These are phyloP conservation scores for Cadophora sp. DNA, from an alignment of 2,329 filamentous ascomycete genomes.

Conservation along the genomic window DNA sequence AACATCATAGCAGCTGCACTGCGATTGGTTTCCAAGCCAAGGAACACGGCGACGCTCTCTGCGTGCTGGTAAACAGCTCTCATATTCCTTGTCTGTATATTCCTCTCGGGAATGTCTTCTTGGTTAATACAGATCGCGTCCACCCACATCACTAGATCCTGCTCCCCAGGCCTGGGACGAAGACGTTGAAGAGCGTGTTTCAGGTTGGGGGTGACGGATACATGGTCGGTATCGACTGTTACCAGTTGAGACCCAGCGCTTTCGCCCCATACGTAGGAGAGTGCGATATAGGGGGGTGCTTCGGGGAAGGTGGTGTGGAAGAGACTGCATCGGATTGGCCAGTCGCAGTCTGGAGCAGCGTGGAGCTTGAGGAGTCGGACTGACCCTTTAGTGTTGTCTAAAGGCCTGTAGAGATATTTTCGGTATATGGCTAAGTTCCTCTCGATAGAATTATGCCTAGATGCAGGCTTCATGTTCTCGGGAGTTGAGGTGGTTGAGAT, in stretches of 20 bases:
- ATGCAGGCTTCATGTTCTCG: slow-evolving; percentile 7
- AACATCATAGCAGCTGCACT: slow-evolving; percentile 32
- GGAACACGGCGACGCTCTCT: slow-evolving; percentile 35
- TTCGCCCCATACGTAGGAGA: slow-evolving; percentile 41
- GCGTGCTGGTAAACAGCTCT: slow-evolving; percentile 38
- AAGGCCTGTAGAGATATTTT: slow-evolving; percentile 30
- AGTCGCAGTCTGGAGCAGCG: slow-evolving; percentile 25
- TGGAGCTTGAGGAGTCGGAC: slow-evolving; percentile 24
- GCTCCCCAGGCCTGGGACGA: slow-evolving; percentile 24
- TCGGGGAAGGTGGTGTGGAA: slow-evolving; percentile 33
- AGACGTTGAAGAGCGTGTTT: slow-evolving; percentile 35
- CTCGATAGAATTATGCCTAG: neutral
- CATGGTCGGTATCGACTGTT: slow-evolving; percentile 23
- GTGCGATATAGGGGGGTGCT: slow-evolving; percentile 37
- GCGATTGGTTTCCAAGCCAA: slow-evolving; percentile 29
- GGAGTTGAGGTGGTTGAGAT: neutral
- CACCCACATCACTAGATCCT: slow-evolving; percentile 36
- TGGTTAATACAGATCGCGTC: slow-evolving; percentile 42
- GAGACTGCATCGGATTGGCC: slow-evolving; percentile 27
- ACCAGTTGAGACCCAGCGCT: slow-evolving; percentile 19
- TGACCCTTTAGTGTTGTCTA: slow-evolving; percentile 17
- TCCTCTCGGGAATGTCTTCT: slow-evolving; percentile 34
- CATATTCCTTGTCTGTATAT: slow-evolving; percentile 38
- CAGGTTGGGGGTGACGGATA: slow-evolving; percentile 34
- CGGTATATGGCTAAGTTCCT: neutral